Conservation (phyloP, 371 early-diverging fungal species). For the Umbelopsis sp. region DNA sequence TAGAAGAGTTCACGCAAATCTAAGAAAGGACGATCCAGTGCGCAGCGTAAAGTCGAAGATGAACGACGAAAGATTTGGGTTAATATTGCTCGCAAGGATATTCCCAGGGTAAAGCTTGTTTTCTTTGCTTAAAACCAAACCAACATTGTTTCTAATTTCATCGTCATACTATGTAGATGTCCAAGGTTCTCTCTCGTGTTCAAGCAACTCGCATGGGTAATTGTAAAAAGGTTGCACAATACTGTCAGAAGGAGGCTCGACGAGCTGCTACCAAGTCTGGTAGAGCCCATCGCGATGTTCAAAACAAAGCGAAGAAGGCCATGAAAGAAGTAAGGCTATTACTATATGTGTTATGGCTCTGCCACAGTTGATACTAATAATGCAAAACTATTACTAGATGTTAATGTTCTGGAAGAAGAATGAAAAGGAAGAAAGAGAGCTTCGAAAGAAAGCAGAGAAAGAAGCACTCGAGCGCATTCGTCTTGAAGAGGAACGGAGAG, state of each 20-base stretch:
- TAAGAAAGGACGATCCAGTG: conserved; percentile 14
- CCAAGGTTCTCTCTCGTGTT: conserved; percentile 56
- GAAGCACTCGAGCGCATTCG: conserved; percentile 83
- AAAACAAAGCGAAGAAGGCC: conserved; percentile 47
- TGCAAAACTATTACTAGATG: conserved; percentile 50
- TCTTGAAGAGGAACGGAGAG: conserved; percentile 90
- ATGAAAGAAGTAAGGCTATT: conserved; percentile 39
- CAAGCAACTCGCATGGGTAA: conserved; percentile 59
- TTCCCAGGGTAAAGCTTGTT: conserved; percentile 39
- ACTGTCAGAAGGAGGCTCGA: conserved; percentile 61
- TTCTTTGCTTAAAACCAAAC: background rate
- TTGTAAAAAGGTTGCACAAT: conserved; percentile 62
- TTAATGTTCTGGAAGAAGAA: conserved; percentile 88
- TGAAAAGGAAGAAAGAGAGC: conserved; percentile 90
- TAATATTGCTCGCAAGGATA: conserved; percentile 50
- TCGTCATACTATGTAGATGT: conserved; percentile 35
- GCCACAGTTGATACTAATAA: background rate
- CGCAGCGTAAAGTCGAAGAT: conserved; percentile 32
- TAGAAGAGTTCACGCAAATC: conserved; percentile 1
- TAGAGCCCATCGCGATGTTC: conserved; percentile 48
- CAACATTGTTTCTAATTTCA: background rate
- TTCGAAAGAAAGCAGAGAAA: conserved; percentile 88
- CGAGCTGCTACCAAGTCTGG: conserved; percentile 53
- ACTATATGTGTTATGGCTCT: background rate
- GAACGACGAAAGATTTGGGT: conserved; percentile 45